Percentiles rank a stretch among this genome's conserved stretches.
phyloP scores from a whole-genome alignment of 352 stramenopile genomes.

The Phytophthora sojae region DNA sequence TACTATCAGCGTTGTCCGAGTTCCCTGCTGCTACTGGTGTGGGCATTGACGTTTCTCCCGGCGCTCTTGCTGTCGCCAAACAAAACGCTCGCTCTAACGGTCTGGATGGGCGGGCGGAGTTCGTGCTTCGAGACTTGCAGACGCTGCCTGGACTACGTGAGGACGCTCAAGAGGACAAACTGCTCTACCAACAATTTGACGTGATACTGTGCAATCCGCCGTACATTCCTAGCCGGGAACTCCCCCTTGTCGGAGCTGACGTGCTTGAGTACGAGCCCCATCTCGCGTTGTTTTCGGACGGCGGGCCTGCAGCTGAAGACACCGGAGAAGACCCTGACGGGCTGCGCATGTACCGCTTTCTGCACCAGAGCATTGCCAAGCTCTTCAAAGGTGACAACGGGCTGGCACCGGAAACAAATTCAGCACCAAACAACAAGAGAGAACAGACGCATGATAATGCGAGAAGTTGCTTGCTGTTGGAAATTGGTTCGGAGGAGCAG shows the following conservation, averaged over 20 bases:
- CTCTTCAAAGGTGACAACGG: slow-evolving; percentile 35
- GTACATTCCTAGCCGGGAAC: slow-evolving; percentile 69
- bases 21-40: slow-evolving; percentile 65
- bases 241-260: slow-evolving; percentile 62
- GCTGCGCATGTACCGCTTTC: slow-evolving; percentile 60
- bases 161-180: slow-evolving; percentile 17
- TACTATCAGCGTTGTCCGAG: slow-evolving; percentile 68
- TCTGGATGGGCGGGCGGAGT: slow-evolving; percentile 36
- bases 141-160: slow-evolving; percentile 24
- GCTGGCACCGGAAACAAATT: not conserved
- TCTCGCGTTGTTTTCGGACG: slow-evolving; percentile 72
- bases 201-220: slow-evolving; percentile 80
- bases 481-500: slow-evolving; percentile 68
- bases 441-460: not conserved
- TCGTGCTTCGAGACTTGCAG: slow-evolving; percentile 37
- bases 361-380: slow-evolving; percentile 42
- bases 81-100: slow-evolving; percentile 53
- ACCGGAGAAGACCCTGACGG: slow-evolving; percentile 38
- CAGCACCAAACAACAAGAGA: not conserved
- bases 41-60: slow-evolving; percentile 64
- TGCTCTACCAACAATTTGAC: slow-evolving; percentile 59
- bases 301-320: slow-evolving; percentile 18
- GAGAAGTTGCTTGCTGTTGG: slow-evolving; percentile 49
- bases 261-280: slow-evolving; percentile 79
- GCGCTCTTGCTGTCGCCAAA: slow-evolving; percentile 58